Evolutionary conservation across 2,329 filamentous ascomycete genomes (phyloP), one percentile per base, ranked within the genome.

Genomic region (Didymella sp.): DNA sequence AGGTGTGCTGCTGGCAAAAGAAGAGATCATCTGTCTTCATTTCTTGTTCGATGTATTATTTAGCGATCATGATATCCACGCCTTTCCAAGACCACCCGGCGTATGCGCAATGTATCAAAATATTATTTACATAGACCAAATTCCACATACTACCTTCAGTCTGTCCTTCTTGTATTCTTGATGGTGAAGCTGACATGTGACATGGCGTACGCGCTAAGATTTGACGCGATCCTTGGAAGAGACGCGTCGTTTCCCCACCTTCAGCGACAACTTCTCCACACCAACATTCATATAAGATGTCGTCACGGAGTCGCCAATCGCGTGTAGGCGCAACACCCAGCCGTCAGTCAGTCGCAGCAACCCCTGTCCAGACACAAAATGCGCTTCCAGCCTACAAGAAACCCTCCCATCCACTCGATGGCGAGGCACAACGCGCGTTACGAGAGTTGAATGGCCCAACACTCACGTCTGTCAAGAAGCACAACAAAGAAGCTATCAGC

Each of bases 311-410:
- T 47, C 62, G 64, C 6, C 53, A 59, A n/a, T 61, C 64, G 30
- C 67, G 52, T 22, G 60, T 54, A 3, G 61, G 60, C 30, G 55
- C 66, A 12, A 67, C 53, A 7, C 45, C 62, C 11, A 60, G 58
- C 42, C 63, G 67, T 8, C 38, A 46, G 5, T 67, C 66, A 5
- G 35, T 55, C 21, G 52, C 57, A 4, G 21, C 54, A 15, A 61
- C 59, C 5, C 48, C 67, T 3, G 40, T 31, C 12, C 63, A 43
- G 30, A 55, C 48, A 41, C 55, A 47, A 17, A 60, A 70, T 35
- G 54, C 62, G 15, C 68, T 73, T 66, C 85, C 33, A 80, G 83
- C 76, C 6, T 88, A 88, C 69, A 76, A 86, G 69, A 76, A 79
- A 15, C 84, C 83, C 2, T 72, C 74, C 9, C 81, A 81, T 52